phyloP scores from a whole-genome alignment of 306 rosid genomes.

The Cucurbita ficifolia region DNA sequence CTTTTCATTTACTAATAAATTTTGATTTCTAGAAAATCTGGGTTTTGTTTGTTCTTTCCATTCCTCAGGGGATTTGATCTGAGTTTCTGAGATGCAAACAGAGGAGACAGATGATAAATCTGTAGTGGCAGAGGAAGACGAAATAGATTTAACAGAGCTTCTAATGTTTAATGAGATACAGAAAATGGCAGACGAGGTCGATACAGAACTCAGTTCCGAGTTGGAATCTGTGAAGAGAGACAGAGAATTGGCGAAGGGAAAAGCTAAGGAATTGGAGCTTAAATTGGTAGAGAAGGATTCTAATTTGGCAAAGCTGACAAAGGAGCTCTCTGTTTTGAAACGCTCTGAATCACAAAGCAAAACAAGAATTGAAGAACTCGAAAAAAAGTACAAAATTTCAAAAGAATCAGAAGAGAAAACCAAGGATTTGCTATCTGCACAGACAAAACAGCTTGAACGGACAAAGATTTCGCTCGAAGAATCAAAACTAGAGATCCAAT shows the following conservation, averaged over 20 bases:
- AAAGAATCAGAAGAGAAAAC: slow-evolving; percentile 41
- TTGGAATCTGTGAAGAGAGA: slow-evolving; percentile 17
- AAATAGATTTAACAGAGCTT: slow-evolving; percentile 12
- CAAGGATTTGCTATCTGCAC: slow-evolving; percentile 38
- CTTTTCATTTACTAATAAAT: too few relatives aligned
- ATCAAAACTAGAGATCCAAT: slow-evolving; percentile 31
- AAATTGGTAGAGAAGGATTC: background rate
- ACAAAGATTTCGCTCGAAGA: slow-evolving; percentile 43
- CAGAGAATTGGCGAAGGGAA: background rate
- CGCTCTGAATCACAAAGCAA: slow-evolving; percentile 24
- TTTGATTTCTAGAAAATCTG: background rate
- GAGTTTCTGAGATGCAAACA: slow-evolving; percentile 2
- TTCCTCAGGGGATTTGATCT: background rate
- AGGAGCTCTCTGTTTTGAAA: slow-evolving; percentile 15
- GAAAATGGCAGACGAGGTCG: slow-evolving; percentile 5
- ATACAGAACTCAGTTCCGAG: slow-evolving; percentile 4
- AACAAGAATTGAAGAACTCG: slow-evolving; percentile 27
- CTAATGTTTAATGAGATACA: slow-evolving; percentile 17
- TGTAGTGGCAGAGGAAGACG: slow-evolving; percentile 19
- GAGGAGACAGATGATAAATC: slow-evolving; percentile 5
- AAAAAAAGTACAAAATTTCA: slow-evolving; percentile 23
- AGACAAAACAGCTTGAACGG: slow-evolving; percentile 48
- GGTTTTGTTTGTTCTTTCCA: background rate
- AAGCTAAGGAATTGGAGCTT: background rate
- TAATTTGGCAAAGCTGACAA: background rate